Percentiles rank a stretch among this genome's conserved stretches.
Evolutionary conservation across 805 yeast species (phyloP).

Genomic region (Candida stauntonica): DNA sequence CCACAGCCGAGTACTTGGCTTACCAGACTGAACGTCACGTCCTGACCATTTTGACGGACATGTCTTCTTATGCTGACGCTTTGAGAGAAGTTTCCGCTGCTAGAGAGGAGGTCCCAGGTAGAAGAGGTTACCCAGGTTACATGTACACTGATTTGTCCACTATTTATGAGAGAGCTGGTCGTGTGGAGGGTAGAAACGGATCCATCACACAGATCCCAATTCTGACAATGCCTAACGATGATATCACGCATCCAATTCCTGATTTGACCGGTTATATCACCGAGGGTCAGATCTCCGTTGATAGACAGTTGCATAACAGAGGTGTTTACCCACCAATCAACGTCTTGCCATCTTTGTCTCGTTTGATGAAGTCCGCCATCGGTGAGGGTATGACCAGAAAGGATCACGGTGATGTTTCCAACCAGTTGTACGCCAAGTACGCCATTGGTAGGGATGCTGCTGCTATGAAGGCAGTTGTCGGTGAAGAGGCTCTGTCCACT

Average conservation of each 20-base stretch:
- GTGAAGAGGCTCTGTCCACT: conserved; percentile 97
- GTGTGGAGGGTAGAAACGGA: conserved; percentile 99
- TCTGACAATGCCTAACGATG: conserved; percentile 99
- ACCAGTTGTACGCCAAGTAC: conserved; percentile 97
- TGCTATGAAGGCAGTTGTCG: conserved; percentile 99
- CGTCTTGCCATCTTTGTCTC: conserved; percentile 93
- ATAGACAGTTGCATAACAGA: conserved; percentile 92
- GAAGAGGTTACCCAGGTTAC: conserved; percentile 99
- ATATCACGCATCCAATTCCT: conserved; percentile 99
- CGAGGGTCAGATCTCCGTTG: conserved; percentile 97
- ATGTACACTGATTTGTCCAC: conserved; percentile 99
- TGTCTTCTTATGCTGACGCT: conserved; percentile 99
- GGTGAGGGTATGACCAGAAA: conserved; percentile 99
- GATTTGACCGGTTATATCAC: conserved; percentile 99
- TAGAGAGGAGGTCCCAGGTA: conserved; percentile 99
- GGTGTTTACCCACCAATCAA: conserved; percentile 99
- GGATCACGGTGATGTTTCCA: conserved; percentile 99
- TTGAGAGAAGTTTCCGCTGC: conserved; percentile 99
- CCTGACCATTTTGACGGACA: conserved; percentile 94
- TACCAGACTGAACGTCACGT: conserved; percentile 99
- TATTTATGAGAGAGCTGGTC: conserved; percentile 98
- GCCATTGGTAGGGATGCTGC: conserved; percentile 99
- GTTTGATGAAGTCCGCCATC: conserved; percentile 98
- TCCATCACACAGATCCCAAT: conserved; percentile 99
- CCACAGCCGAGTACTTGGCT: conserved; percentile 97